Evolutionary conservation across 2,329 filamentous ascomycete species (phyloP), one percentile per base, ranked within the genome.

Genomic region (Neofusicoccum parvum): DNA sequence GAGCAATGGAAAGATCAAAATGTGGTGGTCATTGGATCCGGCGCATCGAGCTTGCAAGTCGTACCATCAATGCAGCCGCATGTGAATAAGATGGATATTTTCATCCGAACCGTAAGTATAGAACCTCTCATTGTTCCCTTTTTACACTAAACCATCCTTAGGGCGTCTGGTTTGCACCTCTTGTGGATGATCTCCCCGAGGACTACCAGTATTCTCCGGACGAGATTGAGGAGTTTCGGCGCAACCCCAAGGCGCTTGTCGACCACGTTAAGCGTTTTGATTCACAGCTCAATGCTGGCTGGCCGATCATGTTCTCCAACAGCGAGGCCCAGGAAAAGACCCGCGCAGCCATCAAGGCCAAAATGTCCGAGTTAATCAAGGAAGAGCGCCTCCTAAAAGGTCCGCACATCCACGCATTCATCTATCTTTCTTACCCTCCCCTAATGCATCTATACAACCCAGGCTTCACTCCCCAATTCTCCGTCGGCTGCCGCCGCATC

Each of bases 341-440:
- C 1, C 76, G 80, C 65, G 69, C 78, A 48, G 48, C 76, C 5
- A 81, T 83, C 65, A 70, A 70, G 23, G 70, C 73, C 3, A 75
- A 81, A 14, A 85, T 85, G 82, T 76, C 74, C 12, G 81, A 85
- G 67, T 79, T 78, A 62, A 83, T 86, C 70, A 84, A 82, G 67
- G 82, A 85, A 65, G 75, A 84, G 67, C 74, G 82, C 11, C 73
- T 85, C 27, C 70, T 84, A 2, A 71, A 83, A 23, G 23, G 23
- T 23, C 23, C 23, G 3, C 23, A 23, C 23, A 23, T 23, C 23
- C 23, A 3, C 23, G 1, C 1, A 23, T 23, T 3, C 3, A 23
- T 23, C 23, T 23, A 1, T 1, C 23, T 0, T 23, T 23, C 23
- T 1, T 23, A 1, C 23, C 23, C 23, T 23, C 3, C 23, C 23